phyloP scores from a whole-genome alignment of 2,329 filamentous ascomycete genomes.

The Neobulgaria alba region DNA sequence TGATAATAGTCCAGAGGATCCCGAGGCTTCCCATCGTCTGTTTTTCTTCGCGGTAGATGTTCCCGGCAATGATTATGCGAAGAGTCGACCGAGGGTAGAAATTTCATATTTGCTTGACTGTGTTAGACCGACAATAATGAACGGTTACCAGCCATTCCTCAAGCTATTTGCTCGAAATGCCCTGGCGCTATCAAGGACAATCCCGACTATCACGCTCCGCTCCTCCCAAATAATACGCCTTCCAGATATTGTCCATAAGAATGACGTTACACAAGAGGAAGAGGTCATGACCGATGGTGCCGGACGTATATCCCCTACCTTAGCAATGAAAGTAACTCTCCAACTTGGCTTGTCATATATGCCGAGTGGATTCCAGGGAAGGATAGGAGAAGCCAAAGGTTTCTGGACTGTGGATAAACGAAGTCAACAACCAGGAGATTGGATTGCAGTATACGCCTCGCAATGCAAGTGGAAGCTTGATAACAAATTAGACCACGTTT shows the following conservation, averaged over 20 bases:
- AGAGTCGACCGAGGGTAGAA: conserved; percentile 23
- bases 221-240: conserved; percentile 35
- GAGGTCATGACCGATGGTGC: conserved; percentile 61
- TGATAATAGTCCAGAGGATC: conserved; percentile 27
- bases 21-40: conserved; percentile 33
- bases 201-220: conserved; percentile 34
- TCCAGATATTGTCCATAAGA: conserved; percentile 18
- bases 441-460: conserved; percentile 59
- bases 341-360: conserved; percentile 42
- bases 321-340: conserved; percentile 45
- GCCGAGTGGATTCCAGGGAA: conserved; percentile 59
- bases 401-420: conserved; percentile 58
- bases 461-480: conserved; percentile 65
- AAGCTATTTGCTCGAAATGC: conserved; percentile 52
- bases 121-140: conserved; percentile 40
- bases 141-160: conserved; percentile 37
- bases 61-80: background rate
- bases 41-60: conserved; percentile 49
- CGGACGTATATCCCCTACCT: conserved; percentile 51
- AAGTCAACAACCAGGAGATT: conserved; percentile 39
- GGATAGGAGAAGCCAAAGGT: conserved; percentile 67
- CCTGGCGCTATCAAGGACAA: conserved; percentile 38
- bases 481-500: conserved; percentile 40
- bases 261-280: conserved; percentile 2
- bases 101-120: conserved; percentile 40